Base-by-base conservation (phyloP, 148 eudicot genomes). In the Agrostemma githago region DNA sequence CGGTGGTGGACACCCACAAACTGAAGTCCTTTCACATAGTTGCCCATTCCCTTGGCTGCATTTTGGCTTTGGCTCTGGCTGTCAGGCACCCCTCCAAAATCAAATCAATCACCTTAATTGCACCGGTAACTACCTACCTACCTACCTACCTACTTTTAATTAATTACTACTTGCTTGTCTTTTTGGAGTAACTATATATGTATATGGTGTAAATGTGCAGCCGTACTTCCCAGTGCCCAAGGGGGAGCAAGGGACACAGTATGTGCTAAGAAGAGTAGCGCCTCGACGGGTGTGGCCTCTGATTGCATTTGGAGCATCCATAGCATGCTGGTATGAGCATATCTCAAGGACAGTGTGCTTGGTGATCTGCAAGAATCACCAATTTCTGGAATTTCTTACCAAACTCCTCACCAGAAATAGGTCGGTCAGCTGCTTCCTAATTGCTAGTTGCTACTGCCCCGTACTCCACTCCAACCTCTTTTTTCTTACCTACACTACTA, bases 281-380 rank as follows among this genome's bases (percentile, higher is more conserved):
- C 96, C 98, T 3, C 75, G 97, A 71, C 84, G 93, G 0, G 85
- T 94, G 53, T 94, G 97, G 97, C 97, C 98, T 5, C 77, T 79
- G 44, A 87, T 94, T 4, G 87, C 90, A 0, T 77, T 94, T 42
- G 98, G 97, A 39, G 89, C 95, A 15, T 89, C 97, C 3, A 68
- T 94, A 14, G 96, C 89, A 5, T 89, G 96, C 67, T 94, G 98
- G 98, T 94, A 94, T 53, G 98, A 94, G 82, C 98, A 94, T 73
- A 74, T 94, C 40, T 88, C 96, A 62, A 80, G 98, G 42, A 89
- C 96, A 0, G 54, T 84, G 66, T 89, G 93, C 85, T 78, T 94
- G 4, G 67, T 91, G 60, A 82, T 94, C 19, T 89, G 97, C 86
- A 89, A 87, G 64, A 85, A 91, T 80, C 98, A 94, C 78, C 86